Evolutionary conservation across 139 green algal species (phyloP), one percentile per base, ranked within the genome.

Genomic region (Chlorella vulgaris): DNA sequence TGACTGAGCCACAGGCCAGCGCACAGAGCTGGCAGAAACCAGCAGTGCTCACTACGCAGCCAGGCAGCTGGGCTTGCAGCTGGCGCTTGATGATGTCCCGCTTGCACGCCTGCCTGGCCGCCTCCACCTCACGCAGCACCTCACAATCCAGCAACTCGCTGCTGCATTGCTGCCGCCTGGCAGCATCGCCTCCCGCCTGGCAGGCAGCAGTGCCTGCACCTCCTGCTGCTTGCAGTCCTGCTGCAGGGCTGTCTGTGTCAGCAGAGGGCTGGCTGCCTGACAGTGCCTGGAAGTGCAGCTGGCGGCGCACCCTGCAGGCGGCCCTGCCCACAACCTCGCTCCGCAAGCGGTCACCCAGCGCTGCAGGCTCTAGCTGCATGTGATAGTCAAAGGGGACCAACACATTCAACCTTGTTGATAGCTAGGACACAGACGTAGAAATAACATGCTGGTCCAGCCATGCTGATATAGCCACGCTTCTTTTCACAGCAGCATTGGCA

Each of bases 31-130:
- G n/a, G 21, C 60, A 2, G 21, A 31, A 26, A n/a, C 60, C 15
- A 67, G 26, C 60, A 26, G 3, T 8, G 22, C 33, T 51, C 60
- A 81, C 74, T 39, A 50, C 10, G 21, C 38, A 58, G 28, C 58
- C 33, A 0, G 74, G 61, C 76, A 81, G 76, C 76, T 81, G 55
- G 0, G 62, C 33, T 35, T 82, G 76, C 63, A 82, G 76, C 61
- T 36, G 43, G 4, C 33, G 22, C 43, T 76, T 43, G 47, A 82
- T 82, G 33, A 35, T 31, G 29, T 55, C 76, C 4, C 61, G 65
- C 47, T 67, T 82, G 63, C 76, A 74, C 19, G 18, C 31, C 61
- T 82, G 62, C 33, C 47, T 10, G 7, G 42, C 76, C 65, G 8
- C 61, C 65, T 58, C 63, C 29, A 79, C 43, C 26, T 39, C 40